phyloP scores from a whole-genome alignment of 495 filamentous ascomycete species.

The Hyaloscypha bicolor region DNA sequence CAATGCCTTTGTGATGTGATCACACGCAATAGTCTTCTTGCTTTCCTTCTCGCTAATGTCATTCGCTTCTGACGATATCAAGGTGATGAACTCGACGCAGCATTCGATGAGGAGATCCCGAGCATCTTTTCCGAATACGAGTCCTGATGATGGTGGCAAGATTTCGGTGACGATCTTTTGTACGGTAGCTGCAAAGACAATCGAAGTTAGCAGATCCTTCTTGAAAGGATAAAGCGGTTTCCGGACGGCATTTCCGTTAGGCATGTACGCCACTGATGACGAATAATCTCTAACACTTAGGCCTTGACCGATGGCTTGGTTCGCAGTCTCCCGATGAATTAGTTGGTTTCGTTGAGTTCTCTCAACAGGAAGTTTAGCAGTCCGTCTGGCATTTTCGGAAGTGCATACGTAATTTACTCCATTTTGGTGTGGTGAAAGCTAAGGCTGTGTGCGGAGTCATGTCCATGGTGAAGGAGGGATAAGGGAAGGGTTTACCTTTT shows the following conservation, averaged over 20 bases:
- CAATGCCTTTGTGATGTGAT: conserved; percentile 93
- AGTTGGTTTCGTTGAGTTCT: too few species aligned
- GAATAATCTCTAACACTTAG: too few species aligned
- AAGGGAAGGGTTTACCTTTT: conserved; percentile 65
- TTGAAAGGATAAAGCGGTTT: not conserved
- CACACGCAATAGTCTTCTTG: conserved; percentile 97
- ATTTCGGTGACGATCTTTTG: conserved; percentile 98
- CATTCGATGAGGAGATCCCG: conserved; percentile 96
- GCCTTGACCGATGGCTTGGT: too few species aligned
- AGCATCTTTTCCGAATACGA: conserved; percentile 89
- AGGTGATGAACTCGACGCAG: conserved; percentile 98
- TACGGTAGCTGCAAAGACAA: conserved; percentile 73
- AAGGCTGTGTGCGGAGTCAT: too few species aligned
- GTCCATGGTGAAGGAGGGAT: not conserved
- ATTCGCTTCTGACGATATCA: conserved; percentile 96
- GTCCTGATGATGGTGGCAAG: conserved; percentile 66
- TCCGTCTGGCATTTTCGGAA: too few species aligned
- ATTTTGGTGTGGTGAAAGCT: too few species aligned
- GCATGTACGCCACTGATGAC: too few species aligned
- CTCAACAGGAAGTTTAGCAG: too few species aligned
- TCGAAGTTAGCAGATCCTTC: conserved; percentile 10
- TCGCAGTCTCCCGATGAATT: too few species aligned
- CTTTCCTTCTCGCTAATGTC: conserved; percentile 97
- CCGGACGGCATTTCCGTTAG: too few species aligned
- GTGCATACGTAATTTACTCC: too few species aligned